phyloP scores from a whole-genome alignment of 2,329 filamentous ascomycete species.

The Talaromyces sp. region DNA sequence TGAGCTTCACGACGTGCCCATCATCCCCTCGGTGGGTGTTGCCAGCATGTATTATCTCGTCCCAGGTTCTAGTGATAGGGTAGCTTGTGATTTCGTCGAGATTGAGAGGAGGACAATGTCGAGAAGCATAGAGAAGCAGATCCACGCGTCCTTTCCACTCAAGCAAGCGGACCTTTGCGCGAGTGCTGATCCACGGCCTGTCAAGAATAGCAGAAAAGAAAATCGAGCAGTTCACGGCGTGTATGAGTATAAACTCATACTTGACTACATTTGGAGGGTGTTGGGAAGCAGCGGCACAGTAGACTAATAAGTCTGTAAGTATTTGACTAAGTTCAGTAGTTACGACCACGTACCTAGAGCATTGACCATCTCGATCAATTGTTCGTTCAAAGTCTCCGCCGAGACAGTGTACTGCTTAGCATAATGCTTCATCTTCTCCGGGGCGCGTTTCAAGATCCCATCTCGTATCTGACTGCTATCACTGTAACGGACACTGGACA shows the following conservation, averaged over 20 bases:
- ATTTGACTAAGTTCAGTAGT: background rate
- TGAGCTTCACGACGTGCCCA: constrained; percentile 76
- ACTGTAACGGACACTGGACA: constrained; percentile 50
- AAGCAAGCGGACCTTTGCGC: constrained; percentile 66
- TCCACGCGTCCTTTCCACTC: constrained; percentile 81
- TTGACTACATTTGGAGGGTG: constrained; percentile 23
- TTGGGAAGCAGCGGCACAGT: constrained; percentile 48
- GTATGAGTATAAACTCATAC: constrained; percentile 6
- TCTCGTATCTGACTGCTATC: constrained; percentile 67
- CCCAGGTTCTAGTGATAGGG: constrained; percentile 52
- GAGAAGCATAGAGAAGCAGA: constrained; percentile 70
- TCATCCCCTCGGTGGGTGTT: constrained; percentile 61
- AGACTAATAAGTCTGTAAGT: constrained; percentile 36
- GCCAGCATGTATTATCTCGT: constrained; percentile 46
- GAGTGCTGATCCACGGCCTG: constrained; percentile 59
- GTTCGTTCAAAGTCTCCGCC: constrained; percentile 57
- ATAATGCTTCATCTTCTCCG: constrained; percentile 61
- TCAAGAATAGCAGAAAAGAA: constrained; percentile 53
- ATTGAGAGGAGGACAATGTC: constrained; percentile 61
- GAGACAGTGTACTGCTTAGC: constrained; percentile 59
- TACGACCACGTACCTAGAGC: constrained; percentile 47
- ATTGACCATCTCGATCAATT: constrained; percentile 69
- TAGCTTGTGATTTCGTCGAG: constrained; percentile 62
- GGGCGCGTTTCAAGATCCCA: constrained; percentile 64
- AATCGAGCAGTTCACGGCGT: constrained; percentile 10